These are phyloP conservation scores for Salix viminalis DNA, from an alignment of 345 rosid species.

Conservation along the genomic window DNA sequence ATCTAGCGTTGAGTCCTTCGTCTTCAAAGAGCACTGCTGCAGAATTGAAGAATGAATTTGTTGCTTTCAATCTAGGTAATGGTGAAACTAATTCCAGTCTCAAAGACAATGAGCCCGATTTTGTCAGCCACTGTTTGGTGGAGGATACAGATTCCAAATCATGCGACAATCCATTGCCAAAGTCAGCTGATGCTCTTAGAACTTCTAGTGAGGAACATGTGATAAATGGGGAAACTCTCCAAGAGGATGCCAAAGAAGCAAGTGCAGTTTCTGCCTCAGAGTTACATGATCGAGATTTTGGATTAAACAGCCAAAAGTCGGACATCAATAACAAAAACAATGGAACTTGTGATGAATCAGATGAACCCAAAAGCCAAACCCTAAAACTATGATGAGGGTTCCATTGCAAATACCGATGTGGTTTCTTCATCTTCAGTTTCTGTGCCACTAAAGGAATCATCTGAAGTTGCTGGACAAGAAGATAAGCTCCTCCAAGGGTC, in stretches of 20 bases:
- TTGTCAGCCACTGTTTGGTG: neutral
- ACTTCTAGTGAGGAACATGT: slow-evolving; percentile 9
- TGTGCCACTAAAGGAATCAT: slow-evolving; percentile 10
- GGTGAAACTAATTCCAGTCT: slow-evolving; percentile 1
- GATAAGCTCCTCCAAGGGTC: slow-evolving; percentile 15
- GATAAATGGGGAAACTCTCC: slow-evolving; percentile 4
- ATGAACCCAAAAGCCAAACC: slow-evolving; percentile 13
- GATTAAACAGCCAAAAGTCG: neutral
- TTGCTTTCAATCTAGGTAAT: slow-evolving; percentile 12
- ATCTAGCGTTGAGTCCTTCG: neutral
- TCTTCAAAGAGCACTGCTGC: slow-evolving; percentile 7
- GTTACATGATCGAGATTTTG: slow-evolving; percentile 4
- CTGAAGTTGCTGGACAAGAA: slow-evolving; percentile 28
- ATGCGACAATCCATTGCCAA: slow-evolving; percentile 10
- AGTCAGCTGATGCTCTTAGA: slow-evolving; percentile 7
- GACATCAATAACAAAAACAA: slow-evolving; percentile 1
- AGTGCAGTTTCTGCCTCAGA: slow-evolving; percentile 9
- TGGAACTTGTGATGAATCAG: slow-evolving; percentile 25
- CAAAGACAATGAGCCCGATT: slow-evolving; percentile 10
- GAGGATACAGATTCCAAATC: slow-evolving; percentile 6
- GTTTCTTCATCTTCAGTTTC: slow-evolving; percentile 9
- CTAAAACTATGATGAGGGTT: neutral
- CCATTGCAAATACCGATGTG: neutral
- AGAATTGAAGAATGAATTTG: slow-evolving; percentile 20
- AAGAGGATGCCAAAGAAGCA: slow-evolving; percentile 7